Evolutionary conservation across 2,329 filamentous ascomycete species (phyloP), one percentile per base, ranked within the genome.

Genomic region (Ophiostoma perfectum): DNA sequence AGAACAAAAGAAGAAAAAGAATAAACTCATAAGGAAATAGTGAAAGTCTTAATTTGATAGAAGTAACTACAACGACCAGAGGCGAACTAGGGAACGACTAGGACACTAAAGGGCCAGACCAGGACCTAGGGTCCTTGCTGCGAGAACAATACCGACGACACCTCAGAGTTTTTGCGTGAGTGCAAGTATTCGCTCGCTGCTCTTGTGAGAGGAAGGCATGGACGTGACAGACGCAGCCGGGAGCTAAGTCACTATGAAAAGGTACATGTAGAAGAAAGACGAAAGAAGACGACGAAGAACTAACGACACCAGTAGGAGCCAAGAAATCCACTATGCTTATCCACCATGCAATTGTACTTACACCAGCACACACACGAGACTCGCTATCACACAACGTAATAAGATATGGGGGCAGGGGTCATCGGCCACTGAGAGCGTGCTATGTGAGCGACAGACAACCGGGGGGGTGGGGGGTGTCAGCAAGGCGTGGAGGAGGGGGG

Each of bases 1-100:
- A 27, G 27, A 52, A 66, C 62, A 27, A n/a, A n/a, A 68, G 60
- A 67, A 64, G 39, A 45, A 64, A 64, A 36, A 44, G 6, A 39
- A 66, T 41, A 52, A 18, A 27, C 27, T 2, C 2, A 27, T 14
- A 64, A 55, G 27, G 39, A 9, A 44, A 42, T 44, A 49, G 16
- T 27, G 64, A 67, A 16, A 47, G 9, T 4, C 16, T 36, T 52
- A 64, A 67, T 60, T 41, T 6, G 45, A 41, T 18, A 62, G 42
- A 68, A 49, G 47, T 27, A 27, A 68, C 67, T 64, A 27, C 27
- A 65, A 41, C 45, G 52, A 16, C 36, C 18, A 39, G 27, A 27
- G 27, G 27, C 27, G 27, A 27, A 41, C 27, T 58, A 58, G 39
- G 49, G 27, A 55, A 55, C 49, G 67, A 44, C 62, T 47, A 67